Conservation (phyloP, 371 early-diverging fungal genomes). For the Gilbertella persicaria region DNA sequence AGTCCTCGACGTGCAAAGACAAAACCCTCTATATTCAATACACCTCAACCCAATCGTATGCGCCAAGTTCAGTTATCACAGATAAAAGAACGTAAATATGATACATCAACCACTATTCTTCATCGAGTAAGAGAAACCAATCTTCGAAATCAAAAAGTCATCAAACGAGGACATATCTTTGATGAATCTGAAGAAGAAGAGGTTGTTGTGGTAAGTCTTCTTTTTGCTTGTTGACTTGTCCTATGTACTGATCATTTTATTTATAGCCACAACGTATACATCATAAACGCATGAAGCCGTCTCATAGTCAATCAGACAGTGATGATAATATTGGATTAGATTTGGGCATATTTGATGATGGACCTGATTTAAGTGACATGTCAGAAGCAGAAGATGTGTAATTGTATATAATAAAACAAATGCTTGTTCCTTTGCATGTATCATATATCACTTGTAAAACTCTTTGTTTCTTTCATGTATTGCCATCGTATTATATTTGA, state of each 20-base stretch:
- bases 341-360: conserved; percentile 51
- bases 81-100: conserved; percentile 7
- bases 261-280: background rate
- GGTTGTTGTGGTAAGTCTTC: background rate
- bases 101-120: conserved; percentile 24
- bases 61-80: conserved; percentile 1
- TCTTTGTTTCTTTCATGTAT: no score
- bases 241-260: background rate
- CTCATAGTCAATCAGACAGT: conserved; percentile 11
- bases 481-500: no score
- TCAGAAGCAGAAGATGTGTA: conserved; percentile 34
- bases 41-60: conserved; percentile 37
- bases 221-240: background rate
- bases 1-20: conserved; percentile 13
- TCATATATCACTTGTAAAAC: no score
- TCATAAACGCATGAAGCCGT: background rate
- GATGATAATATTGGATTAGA: conserved; percentile 38
- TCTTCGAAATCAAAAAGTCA: conserved; percentile 22
- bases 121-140: conserved; percentile 37
- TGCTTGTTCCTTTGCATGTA: no score
- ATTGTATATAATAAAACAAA: no score
- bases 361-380: conserved; percentile 53
- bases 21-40: conserved; percentile 25
- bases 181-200: conserved; percentile 19
- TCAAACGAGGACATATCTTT: conserved; percentile 16